Evolutionary conservation across 176 grass and related monocot species (phyloP), one percentile per base, ranked within the genome.

Genomic region (Eremochloa ophiuroides): DNA sequence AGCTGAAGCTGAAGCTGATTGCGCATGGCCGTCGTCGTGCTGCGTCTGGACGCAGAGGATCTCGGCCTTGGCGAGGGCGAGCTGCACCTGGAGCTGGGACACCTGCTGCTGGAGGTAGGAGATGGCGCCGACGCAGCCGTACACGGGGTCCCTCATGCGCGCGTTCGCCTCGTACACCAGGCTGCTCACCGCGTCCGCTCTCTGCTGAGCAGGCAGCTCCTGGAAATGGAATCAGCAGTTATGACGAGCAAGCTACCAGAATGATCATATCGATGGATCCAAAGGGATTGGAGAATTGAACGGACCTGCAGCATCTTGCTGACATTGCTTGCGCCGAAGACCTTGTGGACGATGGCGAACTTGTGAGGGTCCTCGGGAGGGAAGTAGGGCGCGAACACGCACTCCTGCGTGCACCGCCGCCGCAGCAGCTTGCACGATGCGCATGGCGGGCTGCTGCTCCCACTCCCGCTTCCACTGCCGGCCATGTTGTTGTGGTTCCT

Each of bases 321-420:
- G 48, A 97, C 85, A 56, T 97, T 97, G 91, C 91, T 94, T 62
- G 94, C 91, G 38, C 94, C 92, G 38, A 97, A 97, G 41, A 97
- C 87, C 62, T 84, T 88, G 69, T 97, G 94, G 9, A 97, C 94
- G 17, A 90, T 91, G 40, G 87, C 92, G 34, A 97, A 97, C 40
- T 83, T 84, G 39, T 87, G 89, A 3, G 92, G 91, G 20, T 94
- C 92, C 3, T 35, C 34, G 34, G 84, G 58, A 28, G 85, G 84
- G 67, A 91, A 91, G 83, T 85, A 88, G 25, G 82, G 85, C 33
- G 85, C 64, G 31, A 91, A 87, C 40, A 91, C 60, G 53, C 89
- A 91, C 43, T 87, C 89, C 63, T 80, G 71, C 34, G 85, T 44
- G 33, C 92, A 94, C 12, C 92, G 83, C 26, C 92, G 83, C n/a